A percentile compares a stretch with the other conserved stretches of the same genome.
These are phyloP conservation scores for Prunus salicina DNA, from an alignment of 306 rosid genomes.

Conservation along the genomic window DNA sequence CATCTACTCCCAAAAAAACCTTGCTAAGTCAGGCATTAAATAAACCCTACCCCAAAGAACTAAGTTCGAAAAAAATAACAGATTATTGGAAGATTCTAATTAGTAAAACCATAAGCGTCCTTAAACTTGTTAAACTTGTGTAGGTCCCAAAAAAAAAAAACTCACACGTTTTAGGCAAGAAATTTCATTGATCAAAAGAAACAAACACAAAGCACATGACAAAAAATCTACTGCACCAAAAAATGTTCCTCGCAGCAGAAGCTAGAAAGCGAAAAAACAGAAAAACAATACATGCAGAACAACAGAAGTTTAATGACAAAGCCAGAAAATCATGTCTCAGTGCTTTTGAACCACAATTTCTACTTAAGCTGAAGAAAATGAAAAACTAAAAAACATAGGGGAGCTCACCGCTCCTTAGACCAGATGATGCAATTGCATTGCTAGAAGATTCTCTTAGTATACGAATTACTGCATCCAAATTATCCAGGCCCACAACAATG, in stretches of 20 bases:
- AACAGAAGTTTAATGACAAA: background rate
- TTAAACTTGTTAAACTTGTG: background rate
- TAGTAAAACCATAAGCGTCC: background rate
- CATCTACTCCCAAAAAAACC: background rate
- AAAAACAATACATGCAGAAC: background rate
- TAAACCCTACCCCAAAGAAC: background rate
- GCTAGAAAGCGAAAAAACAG: background rate
- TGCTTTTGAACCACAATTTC: background rate
- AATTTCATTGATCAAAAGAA: background rate
- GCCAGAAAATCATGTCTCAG: background rate
- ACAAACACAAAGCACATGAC: background rate
- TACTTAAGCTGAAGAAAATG: background rate
- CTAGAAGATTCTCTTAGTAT: conserved; percentile 71
- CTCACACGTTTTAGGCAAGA: background rate
- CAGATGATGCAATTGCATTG: conserved; percentile 59
- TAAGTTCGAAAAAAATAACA: background rate
- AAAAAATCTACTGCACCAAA: no score
- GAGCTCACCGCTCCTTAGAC: conserved; percentile 64
- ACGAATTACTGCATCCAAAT: conserved; percentile 74
- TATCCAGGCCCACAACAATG: conserved; percentile 79
- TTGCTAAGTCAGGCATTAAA: background rate
- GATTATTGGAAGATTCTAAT: background rate
- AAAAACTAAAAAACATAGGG: conserved; percentile 13
- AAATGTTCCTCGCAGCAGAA: background rate
- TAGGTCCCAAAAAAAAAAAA: background rate